phyloP scores from a whole-genome alignment of 1,284 basidiomycete species.

The Austropuccinia psidii region DNA sequence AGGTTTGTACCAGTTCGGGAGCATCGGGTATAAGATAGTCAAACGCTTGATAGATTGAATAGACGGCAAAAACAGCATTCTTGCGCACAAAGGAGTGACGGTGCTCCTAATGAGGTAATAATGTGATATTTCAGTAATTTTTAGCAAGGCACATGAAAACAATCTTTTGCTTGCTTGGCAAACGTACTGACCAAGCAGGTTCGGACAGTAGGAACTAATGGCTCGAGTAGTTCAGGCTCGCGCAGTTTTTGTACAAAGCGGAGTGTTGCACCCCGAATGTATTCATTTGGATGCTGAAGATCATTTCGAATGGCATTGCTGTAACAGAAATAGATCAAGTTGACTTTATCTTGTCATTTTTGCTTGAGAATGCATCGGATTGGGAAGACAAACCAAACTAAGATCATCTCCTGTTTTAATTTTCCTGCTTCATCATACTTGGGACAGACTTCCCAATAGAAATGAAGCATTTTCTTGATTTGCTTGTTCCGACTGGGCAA shows the following conservation, averaged over 20 bases:
- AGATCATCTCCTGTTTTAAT: constrained; percentile 99
- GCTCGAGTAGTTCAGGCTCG: constrained; percentile 90
- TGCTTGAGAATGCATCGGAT: neutral
- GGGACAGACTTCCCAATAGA: constrained; percentile 99
- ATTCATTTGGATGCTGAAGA: constrained; percentile 99
- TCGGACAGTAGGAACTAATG: constrained; percentile 85
- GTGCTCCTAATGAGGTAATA: constrained; percentile 59
- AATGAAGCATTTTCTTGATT: constrained; percentile 96
- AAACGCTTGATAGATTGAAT: constrained; percentile 86
- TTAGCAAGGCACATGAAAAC: neutral
- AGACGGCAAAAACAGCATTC: constrained; percentile 95
- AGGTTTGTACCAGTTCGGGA: constrained; percentile 91
- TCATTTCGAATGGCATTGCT: constrained; percentile 98
- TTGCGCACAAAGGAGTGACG: constrained; percentile 97
- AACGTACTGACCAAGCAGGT: constrained; percentile 59
- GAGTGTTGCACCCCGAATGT: constrained; percentile 93
- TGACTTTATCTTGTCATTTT: no score
- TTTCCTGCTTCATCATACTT: constrained; percentile 97
- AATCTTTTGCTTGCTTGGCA: neutral
- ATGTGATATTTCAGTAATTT: neutral
- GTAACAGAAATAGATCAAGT: constrained; percentile 42
- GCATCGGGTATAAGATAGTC: constrained; percentile 94
- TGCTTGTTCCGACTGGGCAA: constrained; percentile 92
- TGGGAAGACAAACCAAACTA: constrained; percentile 71
- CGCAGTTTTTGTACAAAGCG: constrained; percentile 94